Conservation (phyloP, 2,329 filamentous ascomycete genomes). For the Fusarium chaquense region DNA sequence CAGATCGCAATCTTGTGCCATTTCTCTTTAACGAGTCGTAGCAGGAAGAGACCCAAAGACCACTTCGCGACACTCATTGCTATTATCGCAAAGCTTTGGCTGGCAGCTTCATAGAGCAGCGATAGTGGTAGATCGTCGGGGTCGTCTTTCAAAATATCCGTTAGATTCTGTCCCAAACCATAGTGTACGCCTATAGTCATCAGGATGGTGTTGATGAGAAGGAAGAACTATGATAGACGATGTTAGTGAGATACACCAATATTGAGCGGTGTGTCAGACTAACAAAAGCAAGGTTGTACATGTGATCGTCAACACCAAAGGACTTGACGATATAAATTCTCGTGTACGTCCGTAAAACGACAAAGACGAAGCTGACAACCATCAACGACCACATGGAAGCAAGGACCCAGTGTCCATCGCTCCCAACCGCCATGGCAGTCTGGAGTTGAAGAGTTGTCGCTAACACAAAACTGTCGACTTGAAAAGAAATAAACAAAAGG, state of each 20-base stretch:
- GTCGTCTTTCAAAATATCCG: constrained; percentile 39
- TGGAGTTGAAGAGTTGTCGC: not conserved
- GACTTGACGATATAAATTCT: constrained; percentile 48
- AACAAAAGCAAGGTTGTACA: constrained; percentile 48
- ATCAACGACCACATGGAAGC: constrained; percentile 49
- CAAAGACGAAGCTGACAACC: constrained; percentile 46
- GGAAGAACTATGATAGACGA: constrained; percentile 25
- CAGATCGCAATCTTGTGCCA: constrained; percentile 55
- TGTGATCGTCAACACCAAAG: constrained; percentile 53
- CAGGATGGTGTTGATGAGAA: constrained; percentile 52
- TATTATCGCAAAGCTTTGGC: constrained; percentile 54
- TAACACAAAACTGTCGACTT: not conserved
- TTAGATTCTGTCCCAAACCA: constrained; percentile 53
- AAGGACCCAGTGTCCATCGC: constrained; percentile 37
- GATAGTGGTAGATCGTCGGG: constrained; percentile 42
- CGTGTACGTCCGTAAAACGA: constrained; percentile 54
- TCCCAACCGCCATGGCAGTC: constrained; percentile 30
- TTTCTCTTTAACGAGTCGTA: constrained; percentile 51
- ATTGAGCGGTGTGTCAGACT: not conserved
- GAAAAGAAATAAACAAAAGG: not conserved
- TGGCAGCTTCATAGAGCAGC: constrained; percentile 49
- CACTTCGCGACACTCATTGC: constrained; percentile 56
- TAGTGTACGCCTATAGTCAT: constrained; percentile 48
- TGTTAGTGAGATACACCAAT: not conserved
- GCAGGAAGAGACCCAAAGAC: constrained; percentile 55